Evolutionary conservation across 1,284 basidiomycete species (phyloP), one percentile per base, ranked within the genome.

Genomic region (Tremellales sp.): DNA sequence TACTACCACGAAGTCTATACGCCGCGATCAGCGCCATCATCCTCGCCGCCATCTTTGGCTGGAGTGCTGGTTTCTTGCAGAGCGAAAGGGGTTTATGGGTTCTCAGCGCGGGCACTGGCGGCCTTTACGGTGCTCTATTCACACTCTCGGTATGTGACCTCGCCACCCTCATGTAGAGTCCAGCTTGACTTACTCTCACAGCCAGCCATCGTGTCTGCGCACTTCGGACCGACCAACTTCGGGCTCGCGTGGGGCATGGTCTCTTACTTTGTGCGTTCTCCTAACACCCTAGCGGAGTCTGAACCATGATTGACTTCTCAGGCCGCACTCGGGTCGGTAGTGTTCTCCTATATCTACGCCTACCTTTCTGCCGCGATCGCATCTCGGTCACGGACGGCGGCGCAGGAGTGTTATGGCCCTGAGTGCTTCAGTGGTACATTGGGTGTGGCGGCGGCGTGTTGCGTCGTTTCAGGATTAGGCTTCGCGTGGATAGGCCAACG

Each of bases 181-280:
- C 22, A 43, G 25, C 19, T 13, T 3, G 36, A 35, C 21, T 10
- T 41, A 15, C n/a, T 26, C 3, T 11, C 25, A 13, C 43, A 68
- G 62, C 67, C 68, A 7, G 66, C 67, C 2, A 67, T 72, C 40
- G 60, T 70, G 8, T 67, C 68, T 7, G 58, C 69, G 10, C 73
- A 73, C 52, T 75, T 70, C 42, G 73, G 73, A 15, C 58, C 72
- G 3, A 72, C 70, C 4, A 72, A 69, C 54, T 75, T 75, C 44
- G 73, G 73, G 43, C 54, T 75, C 2, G 69, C 73, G 3, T 75
- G 73, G 73, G 73, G 73, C 19, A 71, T 72, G 68, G 59, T 75
- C 23, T 72, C 69, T 31, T 75, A 75, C 55, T 72, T 72, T 49
- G 56, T 40, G 21, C 4, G 39, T 22, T 8, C 36, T 13, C 13